These are phyloP conservation scores for Penicillium sp. DNA, from an alignment of 2,329 filamentous ascomycete species.

Conservation along the genomic window DNA sequence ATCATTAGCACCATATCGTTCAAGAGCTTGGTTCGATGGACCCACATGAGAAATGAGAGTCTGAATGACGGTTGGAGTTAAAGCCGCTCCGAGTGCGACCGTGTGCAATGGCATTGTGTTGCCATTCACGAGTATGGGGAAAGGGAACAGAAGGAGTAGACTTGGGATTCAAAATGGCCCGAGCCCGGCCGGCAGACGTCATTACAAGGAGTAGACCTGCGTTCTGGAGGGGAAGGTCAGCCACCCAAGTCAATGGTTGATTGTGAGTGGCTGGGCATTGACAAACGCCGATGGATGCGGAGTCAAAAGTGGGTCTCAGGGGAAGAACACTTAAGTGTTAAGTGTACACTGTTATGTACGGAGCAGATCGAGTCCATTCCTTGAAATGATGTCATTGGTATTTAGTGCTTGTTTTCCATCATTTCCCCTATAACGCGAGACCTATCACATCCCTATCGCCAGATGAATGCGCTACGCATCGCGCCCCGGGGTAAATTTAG, in stretches of 20 bases:
- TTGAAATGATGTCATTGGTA: not conserved
- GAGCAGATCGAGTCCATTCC: no score
- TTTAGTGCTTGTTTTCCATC: no score
- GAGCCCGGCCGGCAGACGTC: not conserved
- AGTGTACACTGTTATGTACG: not conserved
- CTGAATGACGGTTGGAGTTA: slow-evolving; percentile 82
- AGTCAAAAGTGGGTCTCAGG: not conserved
- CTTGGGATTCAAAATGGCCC: not conserved
- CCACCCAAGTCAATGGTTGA: not conserved
- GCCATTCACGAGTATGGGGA: slow-evolving; percentile 4
- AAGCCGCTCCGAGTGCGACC: slow-evolving; percentile 74
- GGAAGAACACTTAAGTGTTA: not conserved
- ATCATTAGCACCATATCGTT: not conserved
- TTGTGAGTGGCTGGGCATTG: not conserved
- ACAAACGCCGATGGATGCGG: not conserved
- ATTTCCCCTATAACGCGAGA: no score
- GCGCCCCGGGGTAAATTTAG: slow-evolving; percentile 37
- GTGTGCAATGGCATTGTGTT: slow-evolving; percentile 68
- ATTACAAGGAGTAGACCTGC: not conserved
- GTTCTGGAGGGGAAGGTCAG: not conserved
- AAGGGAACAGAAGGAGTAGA: not conserved
- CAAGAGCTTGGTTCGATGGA: slow-evolving; percentile 12
- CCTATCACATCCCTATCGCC: not conserved
- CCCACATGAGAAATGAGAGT: slow-evolving; percentile 84
- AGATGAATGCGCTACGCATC: not conserved